Base-by-base conservation (phyloP, 2,329 filamentous ascomycete species). In the Bretziella fagacearum region DNA sequence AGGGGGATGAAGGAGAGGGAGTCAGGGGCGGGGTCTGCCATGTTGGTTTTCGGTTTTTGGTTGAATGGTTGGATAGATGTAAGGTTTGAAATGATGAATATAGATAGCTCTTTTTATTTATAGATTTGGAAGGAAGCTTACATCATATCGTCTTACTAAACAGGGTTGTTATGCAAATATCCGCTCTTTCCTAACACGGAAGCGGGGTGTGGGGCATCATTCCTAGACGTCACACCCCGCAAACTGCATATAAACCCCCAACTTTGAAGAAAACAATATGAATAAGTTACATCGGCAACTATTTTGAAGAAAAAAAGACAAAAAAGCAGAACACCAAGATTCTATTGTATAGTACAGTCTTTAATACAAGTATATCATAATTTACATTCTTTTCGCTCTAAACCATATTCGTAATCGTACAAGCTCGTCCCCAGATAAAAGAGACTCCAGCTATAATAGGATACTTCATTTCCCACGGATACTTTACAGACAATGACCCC, bases 1-100 rank as follows among this genome's bases (percentile, higher is more conserved):
- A 74, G 70, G 18, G 71, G 71, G 55, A 77, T 68, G 63, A 77
- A 77, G 56, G 48, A 47, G 18, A 45, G 20, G 20, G 42, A 20
- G 26, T 11, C 41, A 23, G 47, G 35, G 8, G 47, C 10, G 10
- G 47, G 20, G 35, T 20, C 15, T 7, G 42, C 33, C 47, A 49
- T 49, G 30, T n/a, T 44, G 25, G 13, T 32, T 6, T 10, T n/a
- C n/a, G n/a, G 22, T 7, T 13, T 13, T 7, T 20, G 30, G 11
- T 3, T 30, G 7, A 22, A 13, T 17, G 23, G n/a, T 27, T 22
- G 8, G 6, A n/a, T 43, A 15, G 2, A 35, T 43, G 36, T 17
- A 27, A 22, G 7, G 18, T 18, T 18, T 27, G n/a, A 22, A 32
- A 41, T 18, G 22, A 17, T 32, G 17, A 25, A 15, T 33, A 33